Evolutionary conservation across 148 eudicot genomes (phyloP), one percentile per base, ranked within the genome.

Genomic region (Cornus florida): DNA sequence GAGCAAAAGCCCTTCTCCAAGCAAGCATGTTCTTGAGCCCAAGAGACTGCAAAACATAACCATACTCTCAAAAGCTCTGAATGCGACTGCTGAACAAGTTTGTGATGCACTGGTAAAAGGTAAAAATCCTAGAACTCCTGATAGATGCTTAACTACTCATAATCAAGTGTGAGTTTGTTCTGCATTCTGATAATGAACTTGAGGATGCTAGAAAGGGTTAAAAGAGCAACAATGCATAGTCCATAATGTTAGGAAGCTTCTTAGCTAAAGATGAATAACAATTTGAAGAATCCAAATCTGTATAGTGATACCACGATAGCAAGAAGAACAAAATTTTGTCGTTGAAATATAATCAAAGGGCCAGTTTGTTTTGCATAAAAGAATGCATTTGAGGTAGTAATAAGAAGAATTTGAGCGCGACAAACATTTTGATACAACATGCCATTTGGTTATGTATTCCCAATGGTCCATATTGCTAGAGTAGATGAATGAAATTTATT

Each of bases 1-100:
- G 80, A 90, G 93, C 83, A 93, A 92, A 71, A 92, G 81, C 50
- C 93, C 95, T 59, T 92, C 99, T 76, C 97, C 99, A 78, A 87
- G 82, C 86, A 93, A 95, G 86, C 97, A 93, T 78, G 92, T 95
- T 35, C 97, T 95, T 43, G 99, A 95, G 81, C 99, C 95, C 11
- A 95, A 93, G 82, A 89, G 99, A 81, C 86, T 95, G 19, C 99
- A 95, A 78, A 95, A 95, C 88, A 84, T 95, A 72, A 95, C 93
- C 48, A 95, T 95, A 83, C 93, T 95, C 38, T 90, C 97, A 48
- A 95, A 95, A 85, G 97, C 97, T 78, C 77, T 95, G 77, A 92
- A 93, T 85, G 90, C 84, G 43, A 87, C 93, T 71, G 78, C 88
- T 32, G 97, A 93, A 69, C 91, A 92, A 89, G 95, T 95, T 60